Evolutionary conservation across 805 yeast genomes (phyloP).

Genomic region (Cyberlindnera japonica): DNA sequence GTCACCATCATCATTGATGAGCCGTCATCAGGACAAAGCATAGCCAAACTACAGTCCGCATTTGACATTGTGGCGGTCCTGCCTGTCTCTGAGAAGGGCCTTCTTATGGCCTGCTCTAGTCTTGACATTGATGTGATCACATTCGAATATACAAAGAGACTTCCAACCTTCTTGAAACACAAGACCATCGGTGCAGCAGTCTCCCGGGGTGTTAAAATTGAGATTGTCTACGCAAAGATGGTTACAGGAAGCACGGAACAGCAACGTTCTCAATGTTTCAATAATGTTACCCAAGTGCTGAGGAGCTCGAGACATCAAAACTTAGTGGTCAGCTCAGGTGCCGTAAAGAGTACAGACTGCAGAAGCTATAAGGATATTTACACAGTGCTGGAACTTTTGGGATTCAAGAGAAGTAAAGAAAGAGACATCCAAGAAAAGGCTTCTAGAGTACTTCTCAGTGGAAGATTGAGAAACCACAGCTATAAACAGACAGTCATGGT

Average conservation of each 20-base stretch:
- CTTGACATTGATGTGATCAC: slow-evolving; percentile 82
- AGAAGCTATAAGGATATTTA: slow-evolving; percentile 67
- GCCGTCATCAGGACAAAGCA: slow-evolving; percentile 67
- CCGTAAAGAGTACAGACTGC: slow-evolving; percentile 49
- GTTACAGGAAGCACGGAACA: slow-evolving; percentile 33
- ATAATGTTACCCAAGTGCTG: slow-evolving; percentile 68
- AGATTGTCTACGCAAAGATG: slow-evolving; percentile 63
- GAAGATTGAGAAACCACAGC: slow-evolving; percentile 67
- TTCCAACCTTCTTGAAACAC: slow-evolving; percentile 78
- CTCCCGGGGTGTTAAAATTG: slow-evolving; percentile 78
- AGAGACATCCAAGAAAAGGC: slow-evolving; percentile 57
- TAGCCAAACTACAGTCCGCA: slow-evolving; percentile 36
- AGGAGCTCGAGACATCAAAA: slow-evolving; percentile 83
- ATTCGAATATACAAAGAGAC: slow-evolving; percentile 56
- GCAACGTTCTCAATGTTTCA: slow-evolving; percentile 58
- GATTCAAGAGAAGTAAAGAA: slow-evolving; percentile 55
- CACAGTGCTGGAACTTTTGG: slow-evolving; percentile 63
- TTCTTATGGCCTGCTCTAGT: slow-evolving; percentile 68
- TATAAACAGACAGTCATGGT: slow-evolving; percentile 70
- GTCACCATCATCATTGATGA: slow-evolving; percentile 76
- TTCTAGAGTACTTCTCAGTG: slow-evolving; percentile 62
- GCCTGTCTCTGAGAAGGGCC: slow-evolving; percentile 76
- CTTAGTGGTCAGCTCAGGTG: slow-evolving; percentile 75
- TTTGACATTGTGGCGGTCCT: slow-evolving; percentile 82
- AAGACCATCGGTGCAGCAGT: slow-evolving; percentile 81